Conservation (phyloP, 768 basidiomycete genomes). For the Suillus ampliporus region DNA sequence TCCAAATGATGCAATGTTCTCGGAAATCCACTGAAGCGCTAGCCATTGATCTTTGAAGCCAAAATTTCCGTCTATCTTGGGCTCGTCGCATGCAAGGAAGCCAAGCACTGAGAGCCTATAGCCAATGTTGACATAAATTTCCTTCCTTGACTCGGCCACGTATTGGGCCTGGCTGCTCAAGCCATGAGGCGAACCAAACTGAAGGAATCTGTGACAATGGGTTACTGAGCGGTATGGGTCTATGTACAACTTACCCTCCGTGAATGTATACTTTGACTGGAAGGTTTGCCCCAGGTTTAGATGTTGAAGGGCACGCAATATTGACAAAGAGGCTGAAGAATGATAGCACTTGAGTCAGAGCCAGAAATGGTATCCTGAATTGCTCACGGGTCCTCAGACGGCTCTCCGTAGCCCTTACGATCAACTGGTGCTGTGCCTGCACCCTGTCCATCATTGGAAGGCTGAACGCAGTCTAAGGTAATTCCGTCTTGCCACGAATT, state of each 20-base stretch:
- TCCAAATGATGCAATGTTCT: conserved; percentile 72
- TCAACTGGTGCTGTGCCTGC: conserved; percentile 57
- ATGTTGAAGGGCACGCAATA: conserved; percentile 59
- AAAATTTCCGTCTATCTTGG: conserved; percentile 71
- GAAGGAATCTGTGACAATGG: conserved; percentile 61
- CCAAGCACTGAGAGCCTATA: conserved; percentile 81
- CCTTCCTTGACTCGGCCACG: conserved; percentile 62
- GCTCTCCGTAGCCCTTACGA: conserved; percentile 68
- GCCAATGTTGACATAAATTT: conserved; percentile 80
- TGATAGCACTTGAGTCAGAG: not conserved
- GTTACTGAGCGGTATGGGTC: not conserved
- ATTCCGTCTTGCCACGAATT: not conserved
- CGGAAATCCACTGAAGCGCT: conserved; percentile 72
- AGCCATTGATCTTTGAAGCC: conserved; percentile 89
- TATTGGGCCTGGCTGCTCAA: conserved; percentile 68
- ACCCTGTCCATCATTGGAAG: conserved; percentile 67
- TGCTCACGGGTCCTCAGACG: conserved; percentile 72
- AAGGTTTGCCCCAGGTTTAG: conserved; percentile 47
- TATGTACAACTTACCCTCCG: conserved; percentile 58
- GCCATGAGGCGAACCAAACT: conserved; percentile 77
- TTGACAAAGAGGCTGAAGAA: conserved; percentile 63
- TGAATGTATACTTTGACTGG: conserved; percentile 81
- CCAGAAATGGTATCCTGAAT: not conserved
- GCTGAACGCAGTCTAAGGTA: conserved; percentile 61
- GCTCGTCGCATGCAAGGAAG: conserved; percentile 71